A percentile compares a stretch with the other conserved stretches of the same genome.
These are phyloP conservation scores for Metschnikowia kunwiensis DNA, from an alignment of 805 yeast species.

Conservation along the genomic window DNA sequence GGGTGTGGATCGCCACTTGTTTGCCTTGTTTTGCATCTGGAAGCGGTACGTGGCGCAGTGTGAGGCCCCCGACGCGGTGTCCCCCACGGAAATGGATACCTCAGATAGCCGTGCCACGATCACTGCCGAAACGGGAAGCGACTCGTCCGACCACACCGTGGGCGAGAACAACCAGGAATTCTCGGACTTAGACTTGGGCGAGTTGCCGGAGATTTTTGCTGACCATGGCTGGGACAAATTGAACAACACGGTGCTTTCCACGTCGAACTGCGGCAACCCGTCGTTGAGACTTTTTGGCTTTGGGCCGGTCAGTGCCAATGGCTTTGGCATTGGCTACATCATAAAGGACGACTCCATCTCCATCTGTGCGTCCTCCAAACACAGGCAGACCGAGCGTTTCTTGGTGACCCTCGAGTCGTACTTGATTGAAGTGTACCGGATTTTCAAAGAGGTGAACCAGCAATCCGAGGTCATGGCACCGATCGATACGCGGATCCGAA, in stretches of 20 bases:
- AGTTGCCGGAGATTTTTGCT: conserved; percentile 71
- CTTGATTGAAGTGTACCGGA: conserved; percentile 42
- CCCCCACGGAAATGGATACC: conserved; percentile 9
- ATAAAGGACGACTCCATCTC: conserved; percentile 50
- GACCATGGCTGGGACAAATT: conserved; percentile 87
- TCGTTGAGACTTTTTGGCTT: conserved; percentile 56
- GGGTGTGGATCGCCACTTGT: conserved; percentile 91
- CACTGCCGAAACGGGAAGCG: conserved; percentile 11
- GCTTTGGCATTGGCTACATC: conserved; percentile 57
- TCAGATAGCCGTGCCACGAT: conserved; percentile 11
- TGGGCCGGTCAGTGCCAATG: conserved; percentile 56
- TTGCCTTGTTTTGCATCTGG: conserved; percentile 87
- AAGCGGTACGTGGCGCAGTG: conserved; percentile 50
- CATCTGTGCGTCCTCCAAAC: conserved; percentile 56
- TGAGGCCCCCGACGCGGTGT: conserved; percentile 5
- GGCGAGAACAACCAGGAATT: conserved; percentile 20
- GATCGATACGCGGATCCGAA: conserved; percentile 25
- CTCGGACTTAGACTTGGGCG: conserved; percentile 21
- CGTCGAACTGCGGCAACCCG: conserved; percentile 61
- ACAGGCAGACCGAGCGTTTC: conserved; percentile 57
- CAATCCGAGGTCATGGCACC: conserved; percentile 21
- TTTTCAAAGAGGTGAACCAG: conserved; percentile 26
- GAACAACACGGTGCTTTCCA: conserved; percentile 66
- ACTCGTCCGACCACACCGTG: conserved; percentile 31
- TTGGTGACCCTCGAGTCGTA: conserved; percentile 51